These are phyloP conservation scores for Claviceps capensis DNA, from an alignment of 2,329 filamentous ascomycete genomes.

Conservation along the genomic window DNA sequence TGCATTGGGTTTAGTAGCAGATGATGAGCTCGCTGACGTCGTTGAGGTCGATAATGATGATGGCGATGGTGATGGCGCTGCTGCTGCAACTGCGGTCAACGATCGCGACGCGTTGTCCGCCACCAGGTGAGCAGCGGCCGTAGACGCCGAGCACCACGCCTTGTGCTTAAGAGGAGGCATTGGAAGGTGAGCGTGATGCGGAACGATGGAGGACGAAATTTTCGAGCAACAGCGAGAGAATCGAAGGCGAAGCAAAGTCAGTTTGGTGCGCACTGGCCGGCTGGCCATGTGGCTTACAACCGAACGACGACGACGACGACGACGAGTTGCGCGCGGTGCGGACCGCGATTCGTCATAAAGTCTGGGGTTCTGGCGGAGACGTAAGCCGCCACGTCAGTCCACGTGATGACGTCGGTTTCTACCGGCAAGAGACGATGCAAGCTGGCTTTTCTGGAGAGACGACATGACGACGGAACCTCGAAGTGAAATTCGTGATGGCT, in stretches of 20 bases:
- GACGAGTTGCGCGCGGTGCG: neutral
- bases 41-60: neutral
- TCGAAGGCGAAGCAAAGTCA: no score
- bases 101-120: conserved; percentile 3
- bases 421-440: neutral
- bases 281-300: no score
- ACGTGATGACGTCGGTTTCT: neutral
- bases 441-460: neutral
- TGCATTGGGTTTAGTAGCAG: neutral
- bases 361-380: neutral
- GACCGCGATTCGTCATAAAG: neutral
- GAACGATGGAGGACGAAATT: conserved; percentile 3
- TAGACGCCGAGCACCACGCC: conserved; percentile 10
- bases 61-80: neutral
- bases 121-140: conserved; percentile 8
- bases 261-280: no score
- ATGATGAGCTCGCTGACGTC: neutral
- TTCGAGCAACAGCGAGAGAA: conserved; percentile 4
- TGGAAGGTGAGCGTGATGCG: conserved; percentile 3
- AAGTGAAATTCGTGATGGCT: neutral
- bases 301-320: neutral
- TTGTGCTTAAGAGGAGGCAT: conserved; percentile 12
- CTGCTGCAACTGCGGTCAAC: neutral
- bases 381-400: neutral
- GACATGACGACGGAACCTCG: neutral